Conservation (phyloP, 331 rosid species). For the Prunus yedoensis region DNA sequence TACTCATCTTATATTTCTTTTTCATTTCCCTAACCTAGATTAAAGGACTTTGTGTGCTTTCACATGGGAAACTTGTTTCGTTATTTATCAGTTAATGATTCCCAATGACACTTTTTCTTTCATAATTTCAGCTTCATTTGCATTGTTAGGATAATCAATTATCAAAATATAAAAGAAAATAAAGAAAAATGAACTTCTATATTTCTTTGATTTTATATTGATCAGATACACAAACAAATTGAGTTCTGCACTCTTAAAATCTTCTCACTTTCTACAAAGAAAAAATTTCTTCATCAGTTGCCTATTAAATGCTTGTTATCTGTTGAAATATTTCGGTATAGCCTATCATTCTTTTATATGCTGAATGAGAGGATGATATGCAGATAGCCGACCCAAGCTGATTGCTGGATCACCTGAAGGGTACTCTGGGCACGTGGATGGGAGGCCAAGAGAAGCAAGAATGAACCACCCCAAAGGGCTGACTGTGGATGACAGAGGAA, state of each 20-base stretch:
- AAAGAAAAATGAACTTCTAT: neutral
- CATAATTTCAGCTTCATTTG: neutral
- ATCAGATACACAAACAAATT: neutral
- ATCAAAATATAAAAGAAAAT: neutral
- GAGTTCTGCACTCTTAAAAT: neutral
- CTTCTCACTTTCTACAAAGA: neutral
- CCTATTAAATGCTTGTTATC: constrained; percentile 3
- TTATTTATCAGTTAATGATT: neutral
- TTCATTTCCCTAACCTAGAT: constrained; percentile 11
- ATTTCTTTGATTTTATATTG: neutral
- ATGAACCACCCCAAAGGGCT: constrained; percentile 91
- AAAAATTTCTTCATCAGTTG: constrained; percentile 14
- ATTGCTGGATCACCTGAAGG: constrained; percentile 95
- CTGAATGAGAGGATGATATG: constrained; percentile 30
- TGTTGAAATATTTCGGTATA: neutral
- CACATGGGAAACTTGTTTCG: neutral
- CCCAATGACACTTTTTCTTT: constrained; percentile 15
- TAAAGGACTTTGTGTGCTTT: constrained; percentile 24
- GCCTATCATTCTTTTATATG: constrained; percentile 11
- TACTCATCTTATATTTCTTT: constrained; percentile 1
- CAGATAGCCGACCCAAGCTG: constrained; percentile 78
- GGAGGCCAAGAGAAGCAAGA: constrained; percentile 89
- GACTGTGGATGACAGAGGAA: constrained; percentile 78
- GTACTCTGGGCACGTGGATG: constrained; percentile 85
- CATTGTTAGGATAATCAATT: neutral